Evolutionary conservation across 2,329 filamentous ascomycete genomes (phyloP), one percentile per base, ranked within the genome.

Genomic region (Torrubiella hemipterigena): DNA sequence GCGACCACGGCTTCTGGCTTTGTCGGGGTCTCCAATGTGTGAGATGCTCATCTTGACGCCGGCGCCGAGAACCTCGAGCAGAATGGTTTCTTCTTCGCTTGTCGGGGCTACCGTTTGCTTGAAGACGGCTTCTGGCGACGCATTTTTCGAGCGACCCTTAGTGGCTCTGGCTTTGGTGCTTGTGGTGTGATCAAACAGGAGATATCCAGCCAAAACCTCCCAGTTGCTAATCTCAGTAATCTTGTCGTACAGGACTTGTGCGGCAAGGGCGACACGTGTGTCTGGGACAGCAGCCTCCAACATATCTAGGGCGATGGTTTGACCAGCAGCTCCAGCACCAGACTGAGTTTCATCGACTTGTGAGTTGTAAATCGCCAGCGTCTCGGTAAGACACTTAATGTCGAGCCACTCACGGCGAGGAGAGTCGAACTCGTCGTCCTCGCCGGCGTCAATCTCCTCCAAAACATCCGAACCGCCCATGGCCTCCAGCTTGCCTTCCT

Each of bases 141-240:
- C 69, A 8, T 61, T 62, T 29, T 69, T 67, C 3, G 67, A 58
- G 16, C 48, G 69, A 54, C 41, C 65, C 55, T 43, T 76, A 14
- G 23, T 61, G 57, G 50, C 40, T 58, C 69, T 11, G 14, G 67
- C 59, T 34, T 52, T 73, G 50, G 47, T 58, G 48, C 70, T 74
- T 1, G 67, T 68, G 1, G 86, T 91, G 53, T 96, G 87, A 46
- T 98, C 91, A 50, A 84, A 93, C 3, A 98, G 65, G 6, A 98
- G 69, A 52, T 95, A 98, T 12, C 86, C 86, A 17, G 86, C 81
- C 34, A 98, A 58, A 5, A 81, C 69, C 48, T 93, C 83, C 91
- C 91, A 98, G 35, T 86, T 77, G 42, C 76, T 73, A 18, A 95
- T 69, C 44, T 91, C 84, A 1, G 75, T 65, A 37, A 95, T 72